Percentiles rank a stretch among this genome's conserved stretches.
phyloP scores from a whole-genome alignment of 805 yeast species.

The Metschnikowia peoriensis region DNA sequence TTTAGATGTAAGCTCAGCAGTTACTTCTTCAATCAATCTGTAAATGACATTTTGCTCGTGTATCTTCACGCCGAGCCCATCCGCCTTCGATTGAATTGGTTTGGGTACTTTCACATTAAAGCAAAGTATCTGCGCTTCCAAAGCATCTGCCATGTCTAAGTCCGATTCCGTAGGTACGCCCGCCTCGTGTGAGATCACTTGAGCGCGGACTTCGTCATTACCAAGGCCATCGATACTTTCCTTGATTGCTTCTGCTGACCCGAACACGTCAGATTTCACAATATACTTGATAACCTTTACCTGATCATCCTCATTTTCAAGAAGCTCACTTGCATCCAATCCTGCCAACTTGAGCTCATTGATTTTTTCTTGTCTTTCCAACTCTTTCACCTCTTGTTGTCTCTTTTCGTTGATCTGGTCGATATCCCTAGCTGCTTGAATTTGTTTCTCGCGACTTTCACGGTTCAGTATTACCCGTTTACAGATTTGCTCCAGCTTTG shows the following conservation, averaged over 20 bases:
- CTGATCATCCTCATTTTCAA: slow-evolving; percentile 32
- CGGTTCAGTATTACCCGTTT: slow-evolving; percentile 73
- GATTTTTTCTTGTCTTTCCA: slow-evolving; percentile 50
- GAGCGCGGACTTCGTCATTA: slow-evolving; percentile 74
- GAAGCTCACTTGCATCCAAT: slow-evolving; percentile 45
- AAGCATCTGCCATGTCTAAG: slow-evolving; percentile 38
- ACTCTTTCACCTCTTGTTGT: slow-evolving; percentile 50
- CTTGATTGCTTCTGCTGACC: slow-evolving; percentile 89
- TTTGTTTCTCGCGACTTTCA: slow-evolving; percentile 47
- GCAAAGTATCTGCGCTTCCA: slow-evolving; percentile 67
- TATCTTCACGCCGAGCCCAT: slow-evolving; percentile 53
- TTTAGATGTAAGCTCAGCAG: slow-evolving; percentile 55
- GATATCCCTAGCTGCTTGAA: slow-evolving; percentile 62
- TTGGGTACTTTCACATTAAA: slow-evolving; percentile 74
- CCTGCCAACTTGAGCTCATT: slow-evolving; percentile 64
- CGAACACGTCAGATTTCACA: slow-evolving; percentile 88
- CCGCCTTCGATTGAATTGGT: slow-evolving; percentile 59
- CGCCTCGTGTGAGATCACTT: slow-evolving; percentile 71
- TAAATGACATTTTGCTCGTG: slow-evolving; percentile 78
- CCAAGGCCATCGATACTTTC: slow-evolving; percentile 84
- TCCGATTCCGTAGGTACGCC: slow-evolving; percentile 63
- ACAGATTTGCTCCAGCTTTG: slow-evolving; percentile 69
- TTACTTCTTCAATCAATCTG: slow-evolving; percentile 81
- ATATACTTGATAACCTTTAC: slow-evolving; percentile 46
- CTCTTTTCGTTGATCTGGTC: slow-evolving; percentile 70